These are phyloP conservation scores for Onygenales sp. DNA, from an alignment of 2,329 filamentous ascomycete species.

Conservation along the genomic window DNA sequence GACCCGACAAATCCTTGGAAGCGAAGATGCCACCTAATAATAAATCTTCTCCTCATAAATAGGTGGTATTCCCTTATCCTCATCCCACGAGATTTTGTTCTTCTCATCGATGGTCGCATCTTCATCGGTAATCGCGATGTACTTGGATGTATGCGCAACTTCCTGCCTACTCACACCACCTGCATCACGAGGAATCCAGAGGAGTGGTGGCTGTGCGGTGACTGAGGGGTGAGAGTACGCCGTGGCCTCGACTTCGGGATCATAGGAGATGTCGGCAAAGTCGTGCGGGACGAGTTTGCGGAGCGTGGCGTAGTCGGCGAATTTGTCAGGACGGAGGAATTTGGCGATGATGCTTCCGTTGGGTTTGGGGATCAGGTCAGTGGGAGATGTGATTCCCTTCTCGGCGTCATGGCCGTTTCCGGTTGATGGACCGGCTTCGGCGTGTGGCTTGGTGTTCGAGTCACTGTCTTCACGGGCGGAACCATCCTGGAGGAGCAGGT, in stretches of 20 bases:
- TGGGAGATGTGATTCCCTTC: conserved; percentile 17
- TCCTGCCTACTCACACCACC: conserved; percentile 70
- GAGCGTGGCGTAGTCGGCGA: conserved; percentile 62
- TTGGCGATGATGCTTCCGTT: conserved; percentile 27
- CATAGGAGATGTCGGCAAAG: conserved; percentile 50
- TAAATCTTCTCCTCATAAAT: conserved; percentile 50
- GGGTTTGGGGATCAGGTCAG: conserved; percentile 20
- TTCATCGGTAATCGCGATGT: conserved; percentile 73
- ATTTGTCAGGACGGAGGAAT: conserved; percentile 70
- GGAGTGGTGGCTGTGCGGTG: conserved; percentile 50
- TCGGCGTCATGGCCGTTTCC: conserved; percentile 17
- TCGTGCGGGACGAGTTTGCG: conserved; percentile 57
- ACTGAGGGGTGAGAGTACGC: conserved; percentile 70
- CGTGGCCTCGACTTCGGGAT: conserved; percentile 50
- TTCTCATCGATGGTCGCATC: conserved; percentile 63
- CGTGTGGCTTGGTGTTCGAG: background rate
- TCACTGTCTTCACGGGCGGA: conserved; percentile 10
- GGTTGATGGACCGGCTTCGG: background rate
- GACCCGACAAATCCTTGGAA: too few species aligned
- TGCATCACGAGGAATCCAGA: conserved; percentile 78
- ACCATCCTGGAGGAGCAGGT: conserved; percentile 12
- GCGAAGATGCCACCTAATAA: conserved; percentile 29
- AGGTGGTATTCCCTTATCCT: conserved; percentile 46
- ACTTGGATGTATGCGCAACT: conserved; percentile 58
- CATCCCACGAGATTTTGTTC: conserved; percentile 53